phyloP scores from a whole-genome alignment of 2,329 filamentous ascomycete genomes.

The Colletotrichum magnum region DNA sequence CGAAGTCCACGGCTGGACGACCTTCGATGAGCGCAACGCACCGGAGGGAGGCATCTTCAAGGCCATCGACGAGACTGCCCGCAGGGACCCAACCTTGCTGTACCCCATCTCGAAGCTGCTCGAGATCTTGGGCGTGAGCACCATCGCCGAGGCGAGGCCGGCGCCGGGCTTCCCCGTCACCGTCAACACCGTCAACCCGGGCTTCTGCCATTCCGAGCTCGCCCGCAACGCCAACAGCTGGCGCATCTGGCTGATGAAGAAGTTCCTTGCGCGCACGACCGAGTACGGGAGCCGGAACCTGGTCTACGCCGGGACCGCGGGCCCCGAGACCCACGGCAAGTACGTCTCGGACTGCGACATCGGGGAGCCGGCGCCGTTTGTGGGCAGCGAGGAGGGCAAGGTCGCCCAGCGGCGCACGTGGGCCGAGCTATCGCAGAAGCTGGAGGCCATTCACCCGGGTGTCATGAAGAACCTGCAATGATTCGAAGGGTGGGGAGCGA shows the following conservation, averaged over 20 bases:
- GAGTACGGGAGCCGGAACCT: slow-evolving; percentile 64
- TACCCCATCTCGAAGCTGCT: slow-evolving; percentile 52
- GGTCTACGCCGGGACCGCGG: slow-evolving; percentile 53
- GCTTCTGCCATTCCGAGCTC: slow-evolving; percentile 65
- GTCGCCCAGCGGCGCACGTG: slow-evolving; percentile 56
- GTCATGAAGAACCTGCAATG: slow-evolving; percentile 33
- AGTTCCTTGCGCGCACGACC: slow-evolving; percentile 56
- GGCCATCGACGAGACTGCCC: slow-evolving; percentile 45
- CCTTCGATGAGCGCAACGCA: slow-evolving; percentile 46
- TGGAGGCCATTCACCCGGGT: slow-evolving; percentile 59
- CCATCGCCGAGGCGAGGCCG: slow-evolving; percentile 40
- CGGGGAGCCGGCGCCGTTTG: slow-evolving; percentile 52
- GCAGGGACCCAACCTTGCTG: slow-evolving; percentile 32
- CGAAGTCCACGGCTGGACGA: slow-evolving; percentile 45
- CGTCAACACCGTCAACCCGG: slow-evolving; percentile 67
- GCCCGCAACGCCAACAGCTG: slow-evolving; percentile 50
- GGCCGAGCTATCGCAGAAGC: slow-evolving; percentile 56
- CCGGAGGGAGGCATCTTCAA: slow-evolving; percentile 48
- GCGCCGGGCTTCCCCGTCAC: slow-evolving; percentile 52
- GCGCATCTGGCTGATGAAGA: slow-evolving; percentile 46
- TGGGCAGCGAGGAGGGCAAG: slow-evolving; percentile 55
- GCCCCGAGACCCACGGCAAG: slow-evolving; percentile 60
- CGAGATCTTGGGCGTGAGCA: slow-evolving; percentile 46
- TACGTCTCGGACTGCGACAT: slow-evolving; percentile 56
- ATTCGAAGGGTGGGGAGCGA: too few species aligned